Evolutionary conservation across 2,329 filamentous ascomycete species (phyloP), one percentile per base, ranked within the genome.

Genomic region (Neonectria faginata): DNA sequence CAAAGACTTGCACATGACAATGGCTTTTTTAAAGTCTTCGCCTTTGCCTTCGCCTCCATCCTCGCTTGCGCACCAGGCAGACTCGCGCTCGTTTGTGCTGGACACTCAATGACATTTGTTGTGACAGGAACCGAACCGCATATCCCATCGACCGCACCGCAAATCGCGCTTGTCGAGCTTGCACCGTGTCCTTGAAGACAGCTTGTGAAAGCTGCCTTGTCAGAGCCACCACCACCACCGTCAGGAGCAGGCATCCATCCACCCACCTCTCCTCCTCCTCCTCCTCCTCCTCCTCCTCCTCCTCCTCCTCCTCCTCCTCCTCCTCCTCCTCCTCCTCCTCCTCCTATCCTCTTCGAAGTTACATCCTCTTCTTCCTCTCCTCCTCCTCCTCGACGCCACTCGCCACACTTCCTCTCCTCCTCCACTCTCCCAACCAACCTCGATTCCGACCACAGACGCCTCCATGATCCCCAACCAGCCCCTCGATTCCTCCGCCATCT

Each of bases 381-480:
- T 7, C 12, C 31, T 7, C 12, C n/a, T 11, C 2, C 14, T 31
- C 39, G 27, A n/a, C 18, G 39, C 25, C 29, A 25, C 5, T 18
- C 11, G 11, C 20, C 18, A 16, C 51, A 5, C 29, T 18, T 53
- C 31, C 12, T 62, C 6, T 33, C 3, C 6, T 33, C 3, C 39
- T 62, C 6, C 22, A 2, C 39, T 25, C 31, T 16, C 25, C 1
- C 25, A 25, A 16, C 20, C 59, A 51, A 20, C 12, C 33, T 45
- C 27, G 11, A 44, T 18, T 51, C 33, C 25, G 45, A 51, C 51
- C 39, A 18, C 45, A 54, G 20, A 47, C 39, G 47, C 45, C 55
- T 55, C 47, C 65, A 73, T 73, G 71, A 70, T 73, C 66, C 64
- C 70, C 53, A 69, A 73, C 57, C 67, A 70, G 55, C 62, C 51